Base-by-base conservation (phyloP, 2,329 filamentous ascomycete genomes). In the Aspergillus spinulosporus region DNA sequence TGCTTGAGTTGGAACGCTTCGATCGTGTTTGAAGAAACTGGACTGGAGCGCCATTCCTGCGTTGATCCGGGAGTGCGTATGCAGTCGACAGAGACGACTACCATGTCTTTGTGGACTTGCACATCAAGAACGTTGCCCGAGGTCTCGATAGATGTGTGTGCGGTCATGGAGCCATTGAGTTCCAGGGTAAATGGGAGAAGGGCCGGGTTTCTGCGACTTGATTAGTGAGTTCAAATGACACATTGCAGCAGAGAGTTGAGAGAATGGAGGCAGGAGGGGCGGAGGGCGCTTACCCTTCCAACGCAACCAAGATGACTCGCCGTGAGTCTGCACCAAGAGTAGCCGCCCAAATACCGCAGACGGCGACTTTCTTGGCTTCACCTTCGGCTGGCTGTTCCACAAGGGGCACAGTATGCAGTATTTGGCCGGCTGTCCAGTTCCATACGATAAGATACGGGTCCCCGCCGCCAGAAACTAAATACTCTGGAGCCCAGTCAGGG, bases 391-490 rank as follows among this genome's bases (percentile, higher is more conserved):
- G 15, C 5, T 66, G 53, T 3, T 66, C 56, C 12, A 62, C 56
- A 34, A 76, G 58, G 4, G 65, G 58, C 32, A 74, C 55, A 50
- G 68, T 69, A 15, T 72, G 70, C 29, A 72, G 59, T 8, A 72
- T 59, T 53, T 65, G 64, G 28, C 69, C 67, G 47, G 68, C 74
- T 42, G 76, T 74, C 93, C 93, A 99, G 60, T 92, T 81, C 92
- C 92, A 99, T 0, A 92, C 77, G 59, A 88, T 84, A 7, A 99
- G 68, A 61, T 87, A 82, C 57, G 87, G 80, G 65, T 97, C 93
- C 3, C 93, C 94, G 48, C 93, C 93, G 7, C 90, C 94, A 4
- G 92, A 96, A 31, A 97, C 76, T 31, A 99, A 80, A 1, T 88
- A 64, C n/a, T 85, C 80, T 2, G 80, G 79, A 26, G 78, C 74